Conservation (phyloP, 352 stramenopile species). For the Phytophthora foliorum region DNA sequence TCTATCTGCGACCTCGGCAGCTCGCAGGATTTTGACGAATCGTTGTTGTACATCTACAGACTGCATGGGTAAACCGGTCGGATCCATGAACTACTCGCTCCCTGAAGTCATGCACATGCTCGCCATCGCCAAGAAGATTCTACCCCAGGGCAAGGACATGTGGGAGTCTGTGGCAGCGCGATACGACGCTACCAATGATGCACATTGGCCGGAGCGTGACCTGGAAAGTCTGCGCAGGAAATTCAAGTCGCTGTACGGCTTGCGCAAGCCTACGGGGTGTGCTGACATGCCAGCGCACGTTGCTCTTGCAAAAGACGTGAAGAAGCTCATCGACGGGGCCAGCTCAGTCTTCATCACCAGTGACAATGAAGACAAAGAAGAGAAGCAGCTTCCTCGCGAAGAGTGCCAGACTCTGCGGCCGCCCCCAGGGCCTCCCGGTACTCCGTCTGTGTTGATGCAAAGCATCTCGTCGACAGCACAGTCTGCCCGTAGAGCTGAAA, state of each 20-base stretch:
- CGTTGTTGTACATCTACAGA: not conserved
- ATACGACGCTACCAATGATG: not conserved
- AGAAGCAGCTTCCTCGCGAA: no score
- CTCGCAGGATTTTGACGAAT: no score
- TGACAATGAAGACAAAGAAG: not conserved
- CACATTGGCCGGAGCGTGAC: not conserved
- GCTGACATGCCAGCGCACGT: constrained; percentile 1
- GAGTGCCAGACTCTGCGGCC: no score
- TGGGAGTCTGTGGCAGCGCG: not conserved
- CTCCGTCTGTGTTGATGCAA: no score
- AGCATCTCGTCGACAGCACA: no score
- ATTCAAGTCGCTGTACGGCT: not conserved
- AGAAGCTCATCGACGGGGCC: constrained; percentile 5
- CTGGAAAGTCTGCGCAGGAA: not conserved
- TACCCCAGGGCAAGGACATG: not conserved
- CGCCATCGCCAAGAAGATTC: not conserved
- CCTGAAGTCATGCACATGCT: no score
- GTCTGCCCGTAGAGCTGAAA: no score
- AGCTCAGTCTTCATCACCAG: constrained; percentile 1
- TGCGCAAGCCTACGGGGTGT: not conserved
- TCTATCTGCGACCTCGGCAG: no score
- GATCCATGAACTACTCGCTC: constrained; percentile 2
- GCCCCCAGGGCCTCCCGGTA: no score
- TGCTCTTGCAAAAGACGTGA: not conserved
- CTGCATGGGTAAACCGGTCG: constrained; percentile 1